Base-by-base conservation (phyloP, 768 basidiomycete species). In the Leccinellum albellum region DNA sequence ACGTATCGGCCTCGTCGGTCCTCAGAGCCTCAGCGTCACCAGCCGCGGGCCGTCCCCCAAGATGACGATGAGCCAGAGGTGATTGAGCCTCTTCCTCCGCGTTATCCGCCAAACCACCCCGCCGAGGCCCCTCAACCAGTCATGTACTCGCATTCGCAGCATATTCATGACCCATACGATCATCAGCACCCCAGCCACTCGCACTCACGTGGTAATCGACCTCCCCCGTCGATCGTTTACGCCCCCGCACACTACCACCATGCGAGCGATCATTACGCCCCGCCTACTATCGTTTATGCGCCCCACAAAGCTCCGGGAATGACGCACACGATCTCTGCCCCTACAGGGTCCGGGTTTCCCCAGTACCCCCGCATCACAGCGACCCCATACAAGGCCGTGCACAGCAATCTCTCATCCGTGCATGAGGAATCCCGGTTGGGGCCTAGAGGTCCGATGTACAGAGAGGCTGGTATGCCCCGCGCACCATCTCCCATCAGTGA, bases 291-390 rank as follows among this genome's bases (percentile, higher is more conserved):
- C 56, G 80, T 81, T 12, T 79, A 84, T 58, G 79, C 85, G 47
- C 81, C 59, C 73, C 77, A 59, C 69, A 78, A 72, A 78, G 80
- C 50, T 75, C 85, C 85, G 54, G 84, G 84, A 4, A 82, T 88
- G 75, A 81, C 82, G 3, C 83, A 87, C 66, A 87, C 86, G 55
- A 84, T 86, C 53, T 87, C 87, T n/a, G 80, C 82, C 20, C 84
- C 85, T 7, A 23, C 79, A 57, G 70, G 64, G 55, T 68, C 61
- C 59, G 65, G 63, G 14, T 66, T 71, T 63, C 65, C 70, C 33
- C 76, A 78, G 56, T 76, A 79, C 61, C 74, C 75, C 6, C 75
- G 74, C 48, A 74, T 76, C 40, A 76, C 74, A 24, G 69, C 71
- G 15, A 71, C 77, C 1, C 76, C 79, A 4, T 77, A 75, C 56